Evolutionary conservation across 805 yeast genomes (phyloP), one percentile per base, ranked within the genome.

Genomic region (Wickerhamomyces queroliae): DNA sequence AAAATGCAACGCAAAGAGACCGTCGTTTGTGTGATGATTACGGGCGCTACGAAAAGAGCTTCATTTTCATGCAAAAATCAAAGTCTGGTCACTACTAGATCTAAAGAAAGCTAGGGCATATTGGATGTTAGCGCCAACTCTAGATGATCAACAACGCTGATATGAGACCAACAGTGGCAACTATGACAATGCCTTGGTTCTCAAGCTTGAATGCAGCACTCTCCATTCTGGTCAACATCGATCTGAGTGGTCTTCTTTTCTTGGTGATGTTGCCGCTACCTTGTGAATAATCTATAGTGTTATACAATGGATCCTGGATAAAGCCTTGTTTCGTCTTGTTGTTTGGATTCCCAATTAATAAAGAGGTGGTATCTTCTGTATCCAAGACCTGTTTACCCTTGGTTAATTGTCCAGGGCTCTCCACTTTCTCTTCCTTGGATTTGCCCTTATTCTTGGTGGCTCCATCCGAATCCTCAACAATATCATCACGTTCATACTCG

Each of bases 301-400:
- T 28, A 17, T 28, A 28, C 15, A 20, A 28, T 16, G 31, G 31
- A 9, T 9, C 5, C 10, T 28, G 31, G 7, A 23, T 8, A 23
- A 23, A 23, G 10, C 31, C 31, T 30, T 30, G 33, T 11, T 8
- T 11, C 7, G 32, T 29, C 6, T 7, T 11, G 7, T 30, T 30
- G 19, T 19, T 28, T 16, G 31, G 10, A 30, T 30, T 30, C 9
- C 33, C 33, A 5, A 18, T 30, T 9, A 30, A 18, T 7, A 30
- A 19, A 6, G 21, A 18, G 2, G 21, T 30, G 17, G 33, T 12
- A 4, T 30, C 33, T 12, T 30, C 33, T 5, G 48, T 51, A 33
- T 55, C 50, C 15, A 38, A 38, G 19, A 31, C 31, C 16, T 36
- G 15, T 13, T 31, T 40, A 3, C 37, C 39, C 30, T 32, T 30